Base-by-base conservation (phyloP, 345 rosid species). In the Geranium brycei region DNA sequence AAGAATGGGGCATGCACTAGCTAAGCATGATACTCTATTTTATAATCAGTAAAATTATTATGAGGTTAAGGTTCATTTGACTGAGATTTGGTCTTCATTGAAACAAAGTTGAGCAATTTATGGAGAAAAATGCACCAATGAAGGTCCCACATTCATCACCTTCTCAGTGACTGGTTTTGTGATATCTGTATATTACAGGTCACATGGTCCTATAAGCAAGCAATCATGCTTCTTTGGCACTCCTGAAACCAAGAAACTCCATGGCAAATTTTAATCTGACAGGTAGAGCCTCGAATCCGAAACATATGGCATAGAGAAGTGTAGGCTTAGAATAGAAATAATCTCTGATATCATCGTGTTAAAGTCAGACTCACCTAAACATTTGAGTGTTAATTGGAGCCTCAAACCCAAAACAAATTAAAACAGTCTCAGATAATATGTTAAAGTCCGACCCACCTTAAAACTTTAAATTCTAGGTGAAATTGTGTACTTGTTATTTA, bases 1-100 rank as follows among this genome's bases (percentile, higher is more conserved):
- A 65, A 41, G 59, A 23, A 60, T 31, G 59, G 32, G 56, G 40
- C 61, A 58, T 58, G 14, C 23, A 18, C 19, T 18, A n/a, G 31
- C 23, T 58, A 58, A 58, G 23, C 31, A 10, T 58, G 31, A 17
- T 14, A 5, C 7, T 0, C 2, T 0, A 7, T 60, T 60, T 15
- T 14, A 23, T 23, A 60, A 60, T 35, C 10, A 7, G n/a, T 13
- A 7, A 6, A 57, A 17, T 17, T 57, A 47, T 17, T 57, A 15
- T 16, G 51, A 59, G 38, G 19, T 35, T 38, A 8, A 47, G 56
- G 15, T 58, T n/a, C 67, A 58, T 65, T 70, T 76, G 76, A 76
- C 76, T 63, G 71, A 61, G 31, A 47, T 47, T 71, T 47, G 47
- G 38, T 55, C 62, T 56, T 41, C 17, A 62, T 66, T 66, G 70